phyloP scores from a whole-genome alignment of 352 stramenopile genomes.

The Phytophthora cryptogea region DNA sequence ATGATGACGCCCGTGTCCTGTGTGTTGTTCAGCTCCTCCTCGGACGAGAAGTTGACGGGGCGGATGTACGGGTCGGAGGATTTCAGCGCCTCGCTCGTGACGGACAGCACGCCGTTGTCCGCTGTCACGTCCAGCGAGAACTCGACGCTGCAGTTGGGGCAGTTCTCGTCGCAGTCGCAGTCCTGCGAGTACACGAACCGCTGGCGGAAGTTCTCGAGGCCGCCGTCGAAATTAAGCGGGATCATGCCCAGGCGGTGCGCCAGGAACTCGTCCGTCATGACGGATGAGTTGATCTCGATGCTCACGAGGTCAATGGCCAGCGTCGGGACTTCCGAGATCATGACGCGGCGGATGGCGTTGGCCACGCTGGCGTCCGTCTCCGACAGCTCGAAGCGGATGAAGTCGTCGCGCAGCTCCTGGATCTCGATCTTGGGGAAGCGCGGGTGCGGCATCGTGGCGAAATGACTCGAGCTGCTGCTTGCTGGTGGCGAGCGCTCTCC shows the following conservation, averaged over 20 bases:
- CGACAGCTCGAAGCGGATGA: slow-evolving; percentile 97
- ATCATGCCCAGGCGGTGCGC: slow-evolving; percentile 98
- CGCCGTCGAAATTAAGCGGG: slow-evolving; percentile 90
- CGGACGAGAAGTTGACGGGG: slow-evolving; percentile 85
- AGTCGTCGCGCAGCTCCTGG: slow-evolving; percentile 93
- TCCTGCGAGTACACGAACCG: slow-evolving; percentile 90
- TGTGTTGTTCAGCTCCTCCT: slow-evolving; percentile 93
- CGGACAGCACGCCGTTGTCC: slow-evolving; percentile 68
- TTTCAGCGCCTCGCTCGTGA: slow-evolving; percentile 80
- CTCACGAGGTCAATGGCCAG: slow-evolving; percentile 99
- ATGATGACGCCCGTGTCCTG: slow-evolving; percentile 97
- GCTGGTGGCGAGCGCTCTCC: slow-evolving; percentile 2
- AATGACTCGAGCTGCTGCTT: neutral
- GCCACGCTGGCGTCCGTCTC: slow-evolving; percentile 97
- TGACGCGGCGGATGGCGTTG: slow-evolving; percentile 97
- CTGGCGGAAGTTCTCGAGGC: slow-evolving; percentile 89
- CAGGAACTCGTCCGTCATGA: slow-evolving; percentile 99
- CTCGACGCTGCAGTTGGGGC: slow-evolving; percentile 95
- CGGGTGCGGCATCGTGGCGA: slow-evolving; percentile 75
- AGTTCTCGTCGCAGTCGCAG: slow-evolving; percentile 96
- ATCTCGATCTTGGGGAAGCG: slow-evolving; percentile 95
- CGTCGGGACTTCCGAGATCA: slow-evolving; percentile 98
- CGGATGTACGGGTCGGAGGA: slow-evolving; percentile 88
- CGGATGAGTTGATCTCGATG: slow-evolving; percentile 97
- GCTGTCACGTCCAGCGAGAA: slow-evolving; percentile 95